Base-by-base conservation (phyloP, 345 rosid genomes). In the Gossypium raimondii region DNA sequence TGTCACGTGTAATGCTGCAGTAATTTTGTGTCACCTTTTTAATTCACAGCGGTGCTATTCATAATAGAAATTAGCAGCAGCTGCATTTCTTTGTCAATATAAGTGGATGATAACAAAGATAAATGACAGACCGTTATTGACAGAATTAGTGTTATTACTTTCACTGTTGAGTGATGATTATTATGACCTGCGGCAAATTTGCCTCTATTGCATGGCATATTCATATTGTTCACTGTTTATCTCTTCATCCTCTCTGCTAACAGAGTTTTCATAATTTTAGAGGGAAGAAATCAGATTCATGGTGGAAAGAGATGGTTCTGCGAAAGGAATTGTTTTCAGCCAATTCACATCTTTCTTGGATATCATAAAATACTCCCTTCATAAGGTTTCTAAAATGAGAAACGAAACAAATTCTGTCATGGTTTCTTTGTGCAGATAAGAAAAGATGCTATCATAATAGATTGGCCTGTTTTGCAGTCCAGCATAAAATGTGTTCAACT, bases 281-380 rank as follows among this genome's bases (percentile, higher is more conserved):
- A 91, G 98, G 82, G 98, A 95, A 86, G 99, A 95, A 87, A 95
- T 95, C 62, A 88, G 95, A 73, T 76, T 82, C 78, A 95, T 93
- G 99, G 85, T 89, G 65, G 99, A 95, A 80, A 90, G 97, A 84
- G 99, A 95, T 80, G 97, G 99, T 55, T 95, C 97, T 71, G 97
- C 99, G 12, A 95, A 95, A 80, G 99, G 90, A 76, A 93, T 95
- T 79, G 97, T 93, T 68, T 95, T 95, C 87, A 93, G 99, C 87
- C 99, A 95, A 86, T 95, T 93, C 87, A 91, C 98, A 12, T 89
- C 96, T 22, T 95, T 93, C 82, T 84, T 95, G 85, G 98, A 93
- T 87, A 90, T 95, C 75, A 93, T 95, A 72, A 86, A 82, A 73
- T 95, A 89, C 84, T 87, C 96, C 51, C 92, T 95, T n/a, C 78